Conservation (phyloP, 1,284 basidiomycete species). For the Puccinia hordei region DNA sequence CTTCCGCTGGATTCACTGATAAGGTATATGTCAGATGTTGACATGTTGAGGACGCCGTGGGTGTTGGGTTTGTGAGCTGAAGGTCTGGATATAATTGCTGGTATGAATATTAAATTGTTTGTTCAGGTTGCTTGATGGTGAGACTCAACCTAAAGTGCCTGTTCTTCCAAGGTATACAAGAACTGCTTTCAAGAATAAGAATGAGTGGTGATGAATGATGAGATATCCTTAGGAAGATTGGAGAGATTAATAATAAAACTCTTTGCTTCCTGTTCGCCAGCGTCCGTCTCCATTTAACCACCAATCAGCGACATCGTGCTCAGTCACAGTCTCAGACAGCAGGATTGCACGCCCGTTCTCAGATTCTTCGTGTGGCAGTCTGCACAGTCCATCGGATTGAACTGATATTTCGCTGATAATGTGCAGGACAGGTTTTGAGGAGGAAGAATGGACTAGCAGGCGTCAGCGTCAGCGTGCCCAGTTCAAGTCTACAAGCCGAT, state of each 20-base stretch:
- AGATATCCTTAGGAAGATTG: neutral
- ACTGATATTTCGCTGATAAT: no score
- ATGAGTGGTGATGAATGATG: neutral
- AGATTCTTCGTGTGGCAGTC: neutral
- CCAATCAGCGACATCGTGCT: neutral
- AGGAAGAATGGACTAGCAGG: no score
- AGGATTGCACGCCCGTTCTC: neutral
- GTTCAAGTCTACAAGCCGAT: no score
- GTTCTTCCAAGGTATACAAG: neutral
- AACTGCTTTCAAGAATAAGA: neutral
- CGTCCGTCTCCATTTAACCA: neutral
- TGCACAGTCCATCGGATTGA: neutral
- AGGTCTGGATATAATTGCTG: neutral
- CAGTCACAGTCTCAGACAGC: neutral
- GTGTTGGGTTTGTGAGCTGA: neutral
- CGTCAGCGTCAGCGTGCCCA: no score
- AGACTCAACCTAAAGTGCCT: neutral
- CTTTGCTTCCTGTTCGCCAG: neutral
- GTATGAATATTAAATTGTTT: neutral
- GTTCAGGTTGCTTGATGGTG: neutral
- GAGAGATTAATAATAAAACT: neutral
- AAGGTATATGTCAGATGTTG: slow-evolving; percentile 6
- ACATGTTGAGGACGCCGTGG: neutral
- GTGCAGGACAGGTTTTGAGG: no score
- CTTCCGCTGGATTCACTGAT: slow-evolving; percentile 28